These are phyloP conservation scores for Eucalyptus viminalis DNA, from an alignment of 345 rosid species.

Conservation along the genomic window DNA sequence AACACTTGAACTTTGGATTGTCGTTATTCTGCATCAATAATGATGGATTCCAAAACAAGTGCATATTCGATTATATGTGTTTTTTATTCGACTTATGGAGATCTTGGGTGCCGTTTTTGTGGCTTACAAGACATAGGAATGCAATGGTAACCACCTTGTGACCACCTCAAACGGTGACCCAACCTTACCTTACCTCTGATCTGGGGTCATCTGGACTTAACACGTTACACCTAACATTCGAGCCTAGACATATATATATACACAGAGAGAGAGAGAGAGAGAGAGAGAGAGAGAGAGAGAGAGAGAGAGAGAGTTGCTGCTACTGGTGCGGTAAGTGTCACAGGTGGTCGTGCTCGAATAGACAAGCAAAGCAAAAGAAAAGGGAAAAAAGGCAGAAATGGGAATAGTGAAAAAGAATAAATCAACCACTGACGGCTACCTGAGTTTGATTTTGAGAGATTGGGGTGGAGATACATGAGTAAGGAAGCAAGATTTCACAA, in stretches of 20 bases:
- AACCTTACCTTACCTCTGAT: background rate
- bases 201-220: background rate
- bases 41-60: no score
- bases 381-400: background rate
- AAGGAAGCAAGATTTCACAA: no score
- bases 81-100: no score
- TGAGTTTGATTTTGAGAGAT: no score
- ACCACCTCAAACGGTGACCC: background rate
- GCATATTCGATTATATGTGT: no score
- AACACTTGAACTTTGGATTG: no score
- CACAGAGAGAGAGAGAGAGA: no score
- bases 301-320: background rate
- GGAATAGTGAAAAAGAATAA: background rate
- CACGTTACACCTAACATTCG: background rate
- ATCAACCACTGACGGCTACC: no score
- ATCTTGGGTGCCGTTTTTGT: no score
- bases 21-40: fast-evolving
- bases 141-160: background rate
- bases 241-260: background rate
- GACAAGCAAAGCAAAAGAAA: background rate
- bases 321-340: background rate
- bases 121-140: no score
- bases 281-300: background rate
- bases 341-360: background rate
- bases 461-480: no score